Conservation (phyloP, 495 filamentous ascomycete genomes). For the Hyphodiscus hymeniophilus region DNA sequence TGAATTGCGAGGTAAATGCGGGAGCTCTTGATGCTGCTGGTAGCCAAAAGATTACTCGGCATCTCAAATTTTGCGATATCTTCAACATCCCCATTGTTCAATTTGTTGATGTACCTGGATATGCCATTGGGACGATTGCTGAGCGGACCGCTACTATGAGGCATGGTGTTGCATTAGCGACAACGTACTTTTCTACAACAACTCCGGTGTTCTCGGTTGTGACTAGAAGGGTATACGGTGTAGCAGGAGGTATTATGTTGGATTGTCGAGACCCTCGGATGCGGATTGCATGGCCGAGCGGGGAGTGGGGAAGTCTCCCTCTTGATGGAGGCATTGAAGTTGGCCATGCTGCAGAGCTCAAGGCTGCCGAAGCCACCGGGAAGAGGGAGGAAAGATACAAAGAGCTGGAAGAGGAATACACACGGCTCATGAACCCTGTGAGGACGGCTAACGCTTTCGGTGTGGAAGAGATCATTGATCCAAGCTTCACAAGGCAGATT, state of each 20-base stretch:
- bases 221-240: constrained; percentile 48
- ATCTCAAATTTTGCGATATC: constrained; percentile 54
- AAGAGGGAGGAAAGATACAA: constrained; percentile 32
- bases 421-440: constrained; percentile 53
- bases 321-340: constrained; percentile 56
- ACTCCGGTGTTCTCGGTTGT: constrained; percentile 53
- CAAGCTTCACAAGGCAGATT: constrained; percentile 44
- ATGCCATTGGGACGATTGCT: constrained; percentile 53
- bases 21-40: constrained; percentile 53
- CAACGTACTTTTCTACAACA: constrained; percentile 51
- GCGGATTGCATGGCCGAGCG: constrained; percentile 55
- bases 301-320: constrained; percentile 51
- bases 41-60: constrained; percentile 48
- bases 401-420: constrained; percentile 50
- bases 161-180: constrained; percentile 50
- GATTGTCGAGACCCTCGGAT: constrained; percentile 49
- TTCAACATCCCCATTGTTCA: constrained; percentile 56
- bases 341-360: constrained; percentile 49
- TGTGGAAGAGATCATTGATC: constrained; percentile 57
- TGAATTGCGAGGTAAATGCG: constrained; percentile 52
- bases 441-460: constrained; percentile 57
- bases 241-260: constrained; percentile 55
- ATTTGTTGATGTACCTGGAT: constrained; percentile 55
- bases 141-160: constrained; percentile 56
- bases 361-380: constrained; percentile 42